Evolutionary conservation across 2,329 filamentous ascomycete genomes (phyloP).

Genomic region (Xylariaceae sp.): DNA sequence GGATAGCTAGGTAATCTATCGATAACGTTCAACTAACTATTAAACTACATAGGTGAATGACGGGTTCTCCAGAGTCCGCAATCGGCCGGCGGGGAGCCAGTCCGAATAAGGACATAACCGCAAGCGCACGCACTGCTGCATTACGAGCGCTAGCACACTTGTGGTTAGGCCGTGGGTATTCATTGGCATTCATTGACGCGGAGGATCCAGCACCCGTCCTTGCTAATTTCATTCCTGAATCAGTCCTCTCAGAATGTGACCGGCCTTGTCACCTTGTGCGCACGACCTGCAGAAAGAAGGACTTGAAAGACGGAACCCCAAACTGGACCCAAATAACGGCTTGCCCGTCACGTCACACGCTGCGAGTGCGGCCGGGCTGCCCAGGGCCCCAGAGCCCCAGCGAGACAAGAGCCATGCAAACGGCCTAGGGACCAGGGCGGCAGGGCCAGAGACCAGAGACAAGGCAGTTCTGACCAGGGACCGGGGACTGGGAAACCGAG

Average conservation of each 20-base stretch:
- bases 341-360: background rate
- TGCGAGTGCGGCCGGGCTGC: background rate
- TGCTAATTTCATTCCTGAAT: slow-evolving; percentile 1
- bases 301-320: background rate
- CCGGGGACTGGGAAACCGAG: too few relatives aligned
- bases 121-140: too few relatives aligned
- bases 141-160: too few relatives aligned
- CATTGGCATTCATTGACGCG: background rate
- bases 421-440: too few relatives aligned
- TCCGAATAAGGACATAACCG: too few relatives aligned
- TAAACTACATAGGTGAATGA: too few relatives aligned
- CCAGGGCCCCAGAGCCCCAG: too few relatives aligned
- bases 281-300: background rate
- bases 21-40: too few relatives aligned
- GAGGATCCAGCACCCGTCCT: background rate
- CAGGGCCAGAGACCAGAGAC: background rate
- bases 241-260: background rate
- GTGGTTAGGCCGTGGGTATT: too few relatives aligned
- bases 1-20: too few relatives aligned
- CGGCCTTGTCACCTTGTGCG: background rate
- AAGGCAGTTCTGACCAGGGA: background rate
- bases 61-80: too few relatives aligned
- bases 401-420: background rate
- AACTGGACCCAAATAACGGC: background rate
- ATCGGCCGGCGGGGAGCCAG: too few relatives aligned